Percentiles rank a stretch among this genome's conserved stretches.
Evolutionary conservation across 495 filamentous ascomycete species (phyloP).

Genomic region (Margaritispora aquatica): DNA sequence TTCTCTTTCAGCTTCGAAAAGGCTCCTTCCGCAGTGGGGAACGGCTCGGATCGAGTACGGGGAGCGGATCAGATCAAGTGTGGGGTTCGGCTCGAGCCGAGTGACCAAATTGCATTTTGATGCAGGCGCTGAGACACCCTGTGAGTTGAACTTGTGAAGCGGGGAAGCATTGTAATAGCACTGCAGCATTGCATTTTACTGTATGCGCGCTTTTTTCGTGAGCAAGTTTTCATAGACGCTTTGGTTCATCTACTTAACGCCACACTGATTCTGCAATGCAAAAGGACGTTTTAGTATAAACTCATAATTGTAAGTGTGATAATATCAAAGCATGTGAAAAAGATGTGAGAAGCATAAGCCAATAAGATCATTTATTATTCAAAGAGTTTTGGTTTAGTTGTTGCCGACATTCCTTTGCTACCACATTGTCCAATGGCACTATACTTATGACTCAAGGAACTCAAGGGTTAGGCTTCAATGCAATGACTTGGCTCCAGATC

Average conservation of each 20-base stretch:
- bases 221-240: neutral
- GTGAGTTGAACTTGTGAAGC: slow-evolving; percentile 2
- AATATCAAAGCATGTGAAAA: neutral
- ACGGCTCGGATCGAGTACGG: too few relatives aligned
- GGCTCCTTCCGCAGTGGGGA: neutral
- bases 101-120: neutral
- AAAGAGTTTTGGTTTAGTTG: neutral
- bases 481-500: too few relatives aligned
- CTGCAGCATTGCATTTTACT: neutral
- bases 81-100: neutral
- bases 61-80: slow-evolving; percentile 6
- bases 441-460: too few relatives aligned
- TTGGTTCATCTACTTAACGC: neutral
- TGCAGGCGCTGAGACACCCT: slow-evolving; percentile 1
- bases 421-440: slow-evolving; percentile 2
- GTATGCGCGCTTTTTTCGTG: neutral
- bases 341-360: neutral
- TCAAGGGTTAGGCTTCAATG: too few relatives aligned
- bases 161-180: slow-evolving; percentile 4
- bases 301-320: neutral
- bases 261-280: neutral
- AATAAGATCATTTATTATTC: neutral
- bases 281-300: neutral
- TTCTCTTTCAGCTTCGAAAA: slow-evolving; percentile 3
- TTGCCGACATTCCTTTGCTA: slow-evolving; percentile 2